Conservation (phyloP, 225 moss, liverwort and hornwort genomes). For the Marchantia paleacea region DNA sequence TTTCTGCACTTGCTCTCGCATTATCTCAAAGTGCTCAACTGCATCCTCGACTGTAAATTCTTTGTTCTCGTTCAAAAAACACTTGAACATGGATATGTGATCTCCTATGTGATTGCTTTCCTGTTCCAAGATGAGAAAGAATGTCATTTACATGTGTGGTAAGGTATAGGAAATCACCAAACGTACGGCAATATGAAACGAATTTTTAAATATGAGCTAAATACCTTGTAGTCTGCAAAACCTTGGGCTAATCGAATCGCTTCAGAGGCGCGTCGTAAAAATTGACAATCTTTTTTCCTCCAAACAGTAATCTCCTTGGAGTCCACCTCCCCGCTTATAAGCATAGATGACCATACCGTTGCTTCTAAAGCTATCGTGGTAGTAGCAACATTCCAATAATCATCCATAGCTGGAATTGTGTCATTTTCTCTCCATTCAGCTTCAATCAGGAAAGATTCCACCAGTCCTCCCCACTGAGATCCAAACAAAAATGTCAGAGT, state of each 20-base stretch:
- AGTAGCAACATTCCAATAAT: constrained; percentile 26
- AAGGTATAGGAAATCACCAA: not conserved
- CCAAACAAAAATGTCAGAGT: not conserved
- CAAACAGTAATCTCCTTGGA: constrained; percentile 21
- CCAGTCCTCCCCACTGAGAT: constrained; percentile 34
- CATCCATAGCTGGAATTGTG: constrained; percentile 6
- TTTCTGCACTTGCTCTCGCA: constrained; percentile 28
- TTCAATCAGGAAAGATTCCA: constrained; percentile 36
- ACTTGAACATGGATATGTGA: constrained; percentile 17
- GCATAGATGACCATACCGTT: constrained; percentile 33
- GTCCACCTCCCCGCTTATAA: constrained; percentile 30
- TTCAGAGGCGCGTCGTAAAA: constrained; percentile 25
- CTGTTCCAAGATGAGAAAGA: not conserved
- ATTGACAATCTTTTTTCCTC: constrained; percentile 27
- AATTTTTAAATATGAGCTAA: not conserved
- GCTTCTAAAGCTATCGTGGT: constrained; percentile 32
- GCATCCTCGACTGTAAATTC: constrained; percentile 11
- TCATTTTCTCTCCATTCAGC: constrained; percentile 24
- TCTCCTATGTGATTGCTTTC: not conserved
- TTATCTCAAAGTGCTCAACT: constrained; percentile 2
- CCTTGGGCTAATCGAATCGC: constrained; percentile 35
- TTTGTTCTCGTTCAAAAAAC: constrained; percentile 12
- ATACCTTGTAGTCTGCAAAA: constrained; percentile 28
- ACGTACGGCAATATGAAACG: not conserved
- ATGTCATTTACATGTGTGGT: not conserved